Evolutionary conservation across 2,329 filamentous ascomycete genomes (phyloP).

Genomic region (Penicillium sp.): DNA sequence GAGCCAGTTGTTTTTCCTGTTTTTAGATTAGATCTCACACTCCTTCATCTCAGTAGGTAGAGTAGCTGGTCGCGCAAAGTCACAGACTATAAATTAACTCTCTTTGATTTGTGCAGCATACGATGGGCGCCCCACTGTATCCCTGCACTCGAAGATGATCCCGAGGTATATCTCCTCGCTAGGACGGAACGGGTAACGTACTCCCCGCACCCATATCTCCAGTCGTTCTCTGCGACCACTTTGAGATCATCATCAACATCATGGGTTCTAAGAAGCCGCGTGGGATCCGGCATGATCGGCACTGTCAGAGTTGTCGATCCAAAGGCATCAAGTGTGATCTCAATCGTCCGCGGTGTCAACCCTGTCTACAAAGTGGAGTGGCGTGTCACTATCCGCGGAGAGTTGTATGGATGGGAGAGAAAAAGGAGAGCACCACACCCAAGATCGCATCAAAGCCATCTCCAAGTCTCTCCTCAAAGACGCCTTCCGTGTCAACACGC

Average conservation of each 20-base stretch:
- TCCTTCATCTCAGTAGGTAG: background rate
- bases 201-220: conserved; percentile 18
- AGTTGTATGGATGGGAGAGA: conserved; percentile 26
- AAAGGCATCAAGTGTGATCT: conserved; percentile 31
- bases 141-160: background rate
- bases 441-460: background rate
- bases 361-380: conserved; percentile 21
- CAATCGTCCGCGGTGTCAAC: conserved; percentile 29
- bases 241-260: background rate
- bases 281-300: conserved; percentile 31
- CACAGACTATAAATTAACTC: background rate
- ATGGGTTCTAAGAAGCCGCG: conserved; percentile 27
- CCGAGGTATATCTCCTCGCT: background rate
- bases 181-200: conserved; percentile 7
- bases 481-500: background rate
- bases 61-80: background rate
- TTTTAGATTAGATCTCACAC: background rate
- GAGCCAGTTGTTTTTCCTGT: background rate
- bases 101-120: background rate
- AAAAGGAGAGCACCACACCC: conserved; percentile 8
- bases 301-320: conserved; percentile 27
- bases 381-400: conserved; percentile 27
- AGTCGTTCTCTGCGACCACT: background rate
- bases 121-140: background rate
- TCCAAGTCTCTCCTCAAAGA: background rate